These are phyloP conservation scores for Bretschneidera sinensis DNA, from an alignment of 345 rosid species.

Conservation along the genomic window DNA sequence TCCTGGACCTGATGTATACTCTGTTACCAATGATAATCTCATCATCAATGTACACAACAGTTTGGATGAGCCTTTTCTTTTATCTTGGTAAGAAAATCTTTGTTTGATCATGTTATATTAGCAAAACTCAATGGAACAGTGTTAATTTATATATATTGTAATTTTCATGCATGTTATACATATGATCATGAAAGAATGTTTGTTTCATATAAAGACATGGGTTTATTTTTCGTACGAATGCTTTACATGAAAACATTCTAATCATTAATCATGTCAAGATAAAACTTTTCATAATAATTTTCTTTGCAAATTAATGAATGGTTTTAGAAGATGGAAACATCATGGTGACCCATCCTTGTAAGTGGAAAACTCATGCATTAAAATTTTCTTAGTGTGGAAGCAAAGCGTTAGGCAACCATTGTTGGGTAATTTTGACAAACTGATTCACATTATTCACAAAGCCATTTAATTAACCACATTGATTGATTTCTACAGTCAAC, in stretches of 20 bases:
- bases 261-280: conserved; percentile 17
- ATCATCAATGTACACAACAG: conserved; percentile 79
- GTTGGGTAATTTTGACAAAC: no score
- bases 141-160: neutral
- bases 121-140: conserved; percentile 8
- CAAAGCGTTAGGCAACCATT: no score
- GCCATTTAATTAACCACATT: no score
- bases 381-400: no score
- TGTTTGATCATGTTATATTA: neutral
- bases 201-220: conserved; percentile 10
- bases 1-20: conserved; percentile 85
- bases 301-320: neutral
- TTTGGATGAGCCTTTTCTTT: conserved; percentile 76
- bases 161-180: neutral
- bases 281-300: conserved; percentile 12
- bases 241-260: no score
- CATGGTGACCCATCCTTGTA: no score
- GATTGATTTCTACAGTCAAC: no score
- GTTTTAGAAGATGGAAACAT: no score
- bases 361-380: no score
- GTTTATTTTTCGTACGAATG: conserved; percentile 9
- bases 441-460: no score
- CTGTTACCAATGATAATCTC: conserved; percentile 80
- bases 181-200: neutral
- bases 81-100: conserved; percentile 51